phyloP scores from a whole-genome alignment of 177 flowering plant species.

The Vitis hybrid region DNA sequence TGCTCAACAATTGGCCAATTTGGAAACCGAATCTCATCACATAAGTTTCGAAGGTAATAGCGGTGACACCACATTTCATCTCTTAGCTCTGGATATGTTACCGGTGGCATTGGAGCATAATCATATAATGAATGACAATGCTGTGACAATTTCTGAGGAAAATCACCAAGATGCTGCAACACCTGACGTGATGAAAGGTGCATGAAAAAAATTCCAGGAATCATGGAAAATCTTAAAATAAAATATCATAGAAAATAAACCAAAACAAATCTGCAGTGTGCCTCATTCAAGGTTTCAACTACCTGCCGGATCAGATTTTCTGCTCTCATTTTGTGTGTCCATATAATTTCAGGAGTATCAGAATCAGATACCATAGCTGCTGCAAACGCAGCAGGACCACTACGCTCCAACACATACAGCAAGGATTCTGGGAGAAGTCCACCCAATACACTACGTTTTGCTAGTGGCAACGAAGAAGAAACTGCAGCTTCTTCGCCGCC shows the following conservation, averaged over 20 bases:
- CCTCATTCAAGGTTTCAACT: conserved; percentile 9
- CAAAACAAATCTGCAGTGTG: not conserved
- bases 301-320: conserved; percentile 97
- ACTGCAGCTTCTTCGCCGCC: conserved; percentile 99
- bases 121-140: conserved; percentile 96
- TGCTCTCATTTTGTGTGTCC: conserved; percentile 99
- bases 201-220: not conserved
- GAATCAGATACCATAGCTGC: conserved; percentile 99
- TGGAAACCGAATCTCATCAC: conserved; percentile 97
- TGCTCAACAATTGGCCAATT: conserved; percentile 99
- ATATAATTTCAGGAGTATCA: conserved; percentile 98
- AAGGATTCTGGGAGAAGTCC: conserved; percentile 97
- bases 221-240: not conserved
- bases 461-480: conserved; percentile 91
- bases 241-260: not conserved
- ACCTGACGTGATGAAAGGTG: conserved; percentile 47
- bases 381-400: conserved; percentile 95
- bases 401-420: conserved; percentile 93
- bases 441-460: conserved; percentile 96
- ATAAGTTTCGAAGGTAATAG: conserved; percentile 90
- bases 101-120: conserved; percentile 99
- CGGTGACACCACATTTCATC: conserved; percentile 99
- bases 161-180: conserved; percentile 98
- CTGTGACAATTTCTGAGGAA: conserved; percentile 92
- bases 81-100: conserved; percentile 92